Evolutionary conservation across 176 grass and related monocot genomes (phyloP), one percentile per base, ranked within the genome.

Genomic region (Avena atlantica): DNA sequence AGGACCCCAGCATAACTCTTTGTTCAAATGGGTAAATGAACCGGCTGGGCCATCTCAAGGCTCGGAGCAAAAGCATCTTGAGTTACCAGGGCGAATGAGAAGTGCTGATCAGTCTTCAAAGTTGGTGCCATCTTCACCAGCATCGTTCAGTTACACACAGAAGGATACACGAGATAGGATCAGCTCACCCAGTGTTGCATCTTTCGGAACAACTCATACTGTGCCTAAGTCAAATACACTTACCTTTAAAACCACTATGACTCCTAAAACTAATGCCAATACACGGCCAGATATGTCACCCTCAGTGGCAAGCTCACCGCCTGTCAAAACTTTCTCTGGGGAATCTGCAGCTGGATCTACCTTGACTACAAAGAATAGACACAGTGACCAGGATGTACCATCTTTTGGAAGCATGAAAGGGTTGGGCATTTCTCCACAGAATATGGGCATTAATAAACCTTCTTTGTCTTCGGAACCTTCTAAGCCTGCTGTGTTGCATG

Each of bases 1-100:
- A 84, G 82, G 52, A 83, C 40, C 89, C 80, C 85, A 92, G 77
- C 78, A 85, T 79, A 90, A 84, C 88, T 81, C 85, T 83, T 86
- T 93, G 36, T 98, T 98, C 86, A 98, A 90, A 83, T 98, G 92
- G 96, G 90, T 84, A 59, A 98, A 86, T 45, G 92, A 98, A 79
- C 78, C 89, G 13, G 66, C 82, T 58, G 84, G 74, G 21, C 63
- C 86, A 79, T 92, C 90, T 82, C 89, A 85, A 80, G 81, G 67
- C 51, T 69, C 82, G 21, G 82, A 89, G 57, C 70, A 88, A 82
- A 95, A 94, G 24, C 74, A 70, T 85, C 67, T 44, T 85, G 79
- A 89, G 53, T 87, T 77, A 24, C 53, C 89, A 78, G 95, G 89
- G 65, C 87, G 66, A 79, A 74, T 55, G 69, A 92, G 51, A 92